Base-by-base conservation (phyloP, 2,329 filamentous ascomycete species). In the Pseudogymnoascus sp. region DNA sequence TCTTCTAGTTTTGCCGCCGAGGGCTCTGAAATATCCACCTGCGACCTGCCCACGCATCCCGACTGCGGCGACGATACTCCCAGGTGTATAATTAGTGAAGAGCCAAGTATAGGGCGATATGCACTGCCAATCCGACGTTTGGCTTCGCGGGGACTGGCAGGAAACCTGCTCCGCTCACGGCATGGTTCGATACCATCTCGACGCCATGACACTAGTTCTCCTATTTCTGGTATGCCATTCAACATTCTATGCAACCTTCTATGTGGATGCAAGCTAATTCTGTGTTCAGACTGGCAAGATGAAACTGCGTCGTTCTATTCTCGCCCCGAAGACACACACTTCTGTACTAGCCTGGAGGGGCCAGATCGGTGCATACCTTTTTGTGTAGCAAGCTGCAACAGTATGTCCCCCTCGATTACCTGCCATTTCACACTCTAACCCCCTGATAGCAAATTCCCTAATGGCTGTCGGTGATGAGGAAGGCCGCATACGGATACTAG, bases 401-500 rank as follows among this genome's bases (percentile, higher is more conserved):
- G 83, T 84, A 75, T 75, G 82, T 77, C 3, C 42, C 59, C 11
- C 8, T 13, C 11, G 29, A 5, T 24, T 24, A 26, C 1, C 19
- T n/a, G n/a, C n/a, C n/a, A n/a, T 40, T 40, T 37, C 68, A 70
- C 61, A 6, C 63, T 31, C 61, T 65, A 59, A 65, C 19, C 69
- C 64, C 14, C 5, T 33, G 24, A 44, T 65, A 85, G 82, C 82
- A 64, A 89, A 88, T 72, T 83, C 86, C 6, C 76, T 90, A 8
- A 80, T 90, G 64, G 88, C 87, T 2, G 78, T 89, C 64, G 88
- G 86, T 40, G 86, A 89, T 68, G 87, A 91, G 75, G 84, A 87
- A 69, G 88, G 88, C 19, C 78, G 79, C 21, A 78, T 91, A 59
- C 79, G 86, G 63, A 73, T 90, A 13, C 71, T 90, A 6, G 87